A percentile compares a stretch with the other conserved stretches of the same genome.
Conservation (phyloP, 345 rosid species). For the Iberis pinnata region DNA sequence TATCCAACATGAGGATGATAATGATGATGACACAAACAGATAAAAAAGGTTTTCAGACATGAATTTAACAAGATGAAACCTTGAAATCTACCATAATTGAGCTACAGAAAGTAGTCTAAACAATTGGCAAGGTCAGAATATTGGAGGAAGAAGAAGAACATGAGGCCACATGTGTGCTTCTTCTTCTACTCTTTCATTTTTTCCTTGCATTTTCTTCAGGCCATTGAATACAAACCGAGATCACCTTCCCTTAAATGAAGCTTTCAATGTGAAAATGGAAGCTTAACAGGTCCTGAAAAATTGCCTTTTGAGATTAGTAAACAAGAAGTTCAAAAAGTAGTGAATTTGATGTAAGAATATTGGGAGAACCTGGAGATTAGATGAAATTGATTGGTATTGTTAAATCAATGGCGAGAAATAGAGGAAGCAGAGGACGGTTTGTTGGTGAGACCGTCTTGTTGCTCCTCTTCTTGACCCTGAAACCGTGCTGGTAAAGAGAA, state of each 20-base stretch:
- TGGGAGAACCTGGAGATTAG: constrained; percentile 37
- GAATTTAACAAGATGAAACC: constrained; percentile 20
- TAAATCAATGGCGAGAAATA: constrained; percentile 76
- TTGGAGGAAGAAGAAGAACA: constrained; percentile 8
- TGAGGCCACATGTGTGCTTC: constrained; percentile 15
- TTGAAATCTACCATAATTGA: too few relatives aligned
- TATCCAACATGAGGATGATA: constrained; percentile 18
- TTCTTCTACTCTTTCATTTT: constrained; percentile 1
- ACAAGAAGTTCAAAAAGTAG: not conserved
- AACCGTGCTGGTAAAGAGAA: constrained; percentile 73
- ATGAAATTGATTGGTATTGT: too few relatives aligned
- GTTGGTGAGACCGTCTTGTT: constrained; percentile 59
- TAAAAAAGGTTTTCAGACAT: too few relatives aligned
- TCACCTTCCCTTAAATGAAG: too few relatives aligned
- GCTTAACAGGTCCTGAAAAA: too few relatives aligned
- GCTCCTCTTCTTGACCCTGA: constrained; percentile 85
- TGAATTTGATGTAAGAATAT: not conserved
- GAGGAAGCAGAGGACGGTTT: constrained; percentile 90
- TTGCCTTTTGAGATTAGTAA: constrained; percentile 8
- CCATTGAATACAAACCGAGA: constrained; percentile 55
- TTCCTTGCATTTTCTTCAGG: too few relatives aligned
- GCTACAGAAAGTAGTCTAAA: too few relatives aligned
- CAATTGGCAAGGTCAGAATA: too few relatives aligned
- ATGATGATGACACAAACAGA: constrained; percentile 22
- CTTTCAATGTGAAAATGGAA: too few relatives aligned